Base-by-base conservation (phyloP, 352 stramenopile genomes). In the Phytophthora tubulina region DNA sequence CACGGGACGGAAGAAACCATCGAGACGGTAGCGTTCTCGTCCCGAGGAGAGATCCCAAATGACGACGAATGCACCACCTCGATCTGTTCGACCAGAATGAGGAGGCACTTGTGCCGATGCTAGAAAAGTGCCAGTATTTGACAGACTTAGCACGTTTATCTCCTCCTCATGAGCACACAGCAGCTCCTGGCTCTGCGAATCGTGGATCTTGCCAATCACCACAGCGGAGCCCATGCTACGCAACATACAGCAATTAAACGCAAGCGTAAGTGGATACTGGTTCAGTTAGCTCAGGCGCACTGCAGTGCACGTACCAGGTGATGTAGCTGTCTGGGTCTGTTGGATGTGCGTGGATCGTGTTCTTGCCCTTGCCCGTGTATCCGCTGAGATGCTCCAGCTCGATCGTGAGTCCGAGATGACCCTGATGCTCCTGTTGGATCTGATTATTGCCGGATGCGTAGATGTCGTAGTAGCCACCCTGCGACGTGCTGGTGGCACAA, bases 341-440 rank as follows among this genome's bases (percentile, higher is more conserved):
- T 36, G 83, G 81, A 38, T 91, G 81, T 11, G 79, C 78, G 63
- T 88, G 81, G 15, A 89, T 75, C 41, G 81, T 89, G 71, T 50
- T 70, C 62, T 86, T 88, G 50, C 72, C 75, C 44, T 86, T 88
- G 61, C 78, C 83, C 9, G 79, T 89, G 59, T 76, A 91, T 15
- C 83, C 83, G 31, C 78, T 86, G 44, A 95, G 75, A 36, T 92
- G 85, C 63, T 94, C 85, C 6, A 94, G 74, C 71, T 93, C 86
- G 9, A 94, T 64, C 36, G 48, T 64, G 14, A 76, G 33, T 11
- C 45, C 50, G 15, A 38, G 31, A 14, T 30, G 30, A 3, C 64
- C 72, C 6, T 53, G 70, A 6, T 58, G 10, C 30, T 67, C 44
- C 13, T 35, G 27, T 13, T 56, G 53, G 32, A 63, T 36, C 21